Evolutionary conservation across 441 rosid genomes (phyloP).

Genomic region (Syzygium malaccense): DNA sequence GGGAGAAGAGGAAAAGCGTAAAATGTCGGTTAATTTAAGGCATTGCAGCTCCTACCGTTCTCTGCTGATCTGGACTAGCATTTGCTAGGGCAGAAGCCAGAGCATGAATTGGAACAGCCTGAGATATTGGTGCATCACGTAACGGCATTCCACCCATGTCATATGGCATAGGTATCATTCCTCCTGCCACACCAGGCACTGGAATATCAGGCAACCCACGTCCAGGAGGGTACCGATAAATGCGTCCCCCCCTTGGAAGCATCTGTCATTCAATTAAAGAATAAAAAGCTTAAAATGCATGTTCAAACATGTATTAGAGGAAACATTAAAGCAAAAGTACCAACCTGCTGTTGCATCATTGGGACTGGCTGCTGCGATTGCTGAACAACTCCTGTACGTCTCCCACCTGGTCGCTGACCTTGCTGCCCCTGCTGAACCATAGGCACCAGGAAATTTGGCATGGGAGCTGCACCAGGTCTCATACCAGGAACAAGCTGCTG

Average conservation of each 20-base stretch:
- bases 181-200: constrained; percentile 33
- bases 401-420: constrained; percentile 61
- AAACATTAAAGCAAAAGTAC: neutral
- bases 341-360: constrained; percentile 66
- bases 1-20: neutral
- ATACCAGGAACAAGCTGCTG: constrained; percentile 76
- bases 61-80: constrained; percentile 74
- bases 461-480: constrained; percentile 64
- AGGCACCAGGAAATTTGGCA: constrained; percentile 69
- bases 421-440: constrained; percentile 68
- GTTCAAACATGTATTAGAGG: neutral
- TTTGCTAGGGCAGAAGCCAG: constrained; percentile 81
- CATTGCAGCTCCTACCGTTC: constrained; percentile 33
- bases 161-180: constrained; percentile 41
- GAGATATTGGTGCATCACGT: constrained; percentile 38
- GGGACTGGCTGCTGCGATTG: constrained; percentile 64
- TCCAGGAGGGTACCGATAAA: constrained; percentile 67
- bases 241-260: constrained; percentile 77
- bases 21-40: neutral
- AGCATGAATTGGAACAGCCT: constrained; percentile 60
- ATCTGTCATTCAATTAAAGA: constrained; percentile 26
- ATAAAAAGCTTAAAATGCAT: neutral
- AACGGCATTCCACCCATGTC: constrained; percentile 39
- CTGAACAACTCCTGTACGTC: constrained; percentile 51
- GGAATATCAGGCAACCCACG: constrained; percentile 49